These are phyloP conservation scores for Phoma sp. DNA, from an alignment of 2,329 filamentous ascomycete genomes.

Conservation along the genomic window DNA sequence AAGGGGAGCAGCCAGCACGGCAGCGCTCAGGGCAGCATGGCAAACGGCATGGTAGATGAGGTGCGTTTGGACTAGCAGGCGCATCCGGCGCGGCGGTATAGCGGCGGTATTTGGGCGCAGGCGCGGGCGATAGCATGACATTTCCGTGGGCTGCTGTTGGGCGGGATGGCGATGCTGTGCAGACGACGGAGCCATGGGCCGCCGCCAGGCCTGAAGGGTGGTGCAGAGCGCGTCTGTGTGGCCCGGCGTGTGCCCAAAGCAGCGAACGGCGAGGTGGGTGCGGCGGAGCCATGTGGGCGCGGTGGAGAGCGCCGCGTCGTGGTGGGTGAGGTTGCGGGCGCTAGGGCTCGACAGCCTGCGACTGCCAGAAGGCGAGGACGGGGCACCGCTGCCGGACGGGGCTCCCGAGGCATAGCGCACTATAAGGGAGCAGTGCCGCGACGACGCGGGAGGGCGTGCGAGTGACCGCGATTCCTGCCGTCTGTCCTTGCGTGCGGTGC, in stretches of 20 bases:
- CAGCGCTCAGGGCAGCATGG: not conserved
- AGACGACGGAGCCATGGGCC: not conserved
- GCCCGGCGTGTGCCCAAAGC: not conserved
- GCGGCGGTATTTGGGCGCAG: not conserved
- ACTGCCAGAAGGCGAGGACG: not conserved
- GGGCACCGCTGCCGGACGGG: not conserved
- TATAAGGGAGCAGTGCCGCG: not conserved
- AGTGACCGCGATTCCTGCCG: not conserved
- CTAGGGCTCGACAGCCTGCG: not conserved
- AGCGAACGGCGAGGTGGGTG: not conserved
- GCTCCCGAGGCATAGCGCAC: not conserved
- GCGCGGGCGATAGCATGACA: not conserved
- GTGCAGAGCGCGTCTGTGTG: not conserved
- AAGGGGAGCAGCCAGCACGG: not conserved
- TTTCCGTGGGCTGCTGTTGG: not conserved
- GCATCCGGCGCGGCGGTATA: not conserved
- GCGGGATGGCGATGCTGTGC: not conserved
- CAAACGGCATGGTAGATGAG: not conserved
- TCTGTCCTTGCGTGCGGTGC: too few species aligned
- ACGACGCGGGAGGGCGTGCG: not conserved
- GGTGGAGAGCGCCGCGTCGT: not conserved
- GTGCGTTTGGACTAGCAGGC: not conserved
- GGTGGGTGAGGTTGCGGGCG: not conserved
- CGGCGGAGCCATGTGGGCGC: not conserved
- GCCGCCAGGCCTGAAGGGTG: not conserved